Evolutionary conservation across 345 rosid species (phyloP).

Genomic region (Geranium brycei): DNA sequence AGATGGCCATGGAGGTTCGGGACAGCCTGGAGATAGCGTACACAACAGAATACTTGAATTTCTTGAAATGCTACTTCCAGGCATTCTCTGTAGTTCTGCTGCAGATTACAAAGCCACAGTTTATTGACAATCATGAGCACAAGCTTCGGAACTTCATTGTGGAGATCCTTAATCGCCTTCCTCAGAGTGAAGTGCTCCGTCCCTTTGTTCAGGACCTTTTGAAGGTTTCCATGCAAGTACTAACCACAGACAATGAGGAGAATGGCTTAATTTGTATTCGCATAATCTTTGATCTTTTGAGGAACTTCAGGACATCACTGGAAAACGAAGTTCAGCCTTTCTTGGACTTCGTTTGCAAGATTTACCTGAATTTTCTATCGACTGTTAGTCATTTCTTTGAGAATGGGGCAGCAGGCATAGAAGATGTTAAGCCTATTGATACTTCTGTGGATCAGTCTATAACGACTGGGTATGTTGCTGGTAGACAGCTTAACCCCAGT

Average conservation of each 20-base stretch:
- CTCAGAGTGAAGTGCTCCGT: constrained; percentile 94
- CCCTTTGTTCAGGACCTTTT: constrained; percentile 96
- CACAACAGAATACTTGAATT: constrained; percentile 90
- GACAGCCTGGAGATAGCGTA: constrained; percentile 98
- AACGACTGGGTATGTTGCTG: constrained; percentile 36
- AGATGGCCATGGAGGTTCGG: constrained; percentile 89
- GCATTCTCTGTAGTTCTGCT: constrained; percentile 73
- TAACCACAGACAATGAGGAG: constrained; percentile 87
- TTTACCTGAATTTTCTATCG: constrained; percentile 68
- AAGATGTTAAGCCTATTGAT: constrained; percentile 80
- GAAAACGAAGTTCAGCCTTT: constrained; percentile 95
- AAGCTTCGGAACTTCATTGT: constrained; percentile 79
- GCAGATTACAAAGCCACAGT: constrained; percentile 74
- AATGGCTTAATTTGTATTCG: constrained; percentile 91
- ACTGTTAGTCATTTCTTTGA: constrained; percentile 90
- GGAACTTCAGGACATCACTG: constrained; percentile 84
- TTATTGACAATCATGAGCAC: constrained; percentile 75
- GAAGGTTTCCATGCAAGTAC: constrained; percentile 95
- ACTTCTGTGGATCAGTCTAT: constrained; percentile 59
- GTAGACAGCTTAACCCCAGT: constrained; percentile 83
- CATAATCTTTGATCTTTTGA: constrained; percentile 82
- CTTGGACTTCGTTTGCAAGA: constrained; percentile 90
- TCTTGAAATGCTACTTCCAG: constrained; percentile 81
- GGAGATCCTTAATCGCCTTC: constrained; percentile 88
- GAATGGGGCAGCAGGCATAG: constrained; percentile 31